Base-by-base conservation (phyloP, 495 filamentous ascomycete genomes). In the Aspergillus avenaceus region DNA sequence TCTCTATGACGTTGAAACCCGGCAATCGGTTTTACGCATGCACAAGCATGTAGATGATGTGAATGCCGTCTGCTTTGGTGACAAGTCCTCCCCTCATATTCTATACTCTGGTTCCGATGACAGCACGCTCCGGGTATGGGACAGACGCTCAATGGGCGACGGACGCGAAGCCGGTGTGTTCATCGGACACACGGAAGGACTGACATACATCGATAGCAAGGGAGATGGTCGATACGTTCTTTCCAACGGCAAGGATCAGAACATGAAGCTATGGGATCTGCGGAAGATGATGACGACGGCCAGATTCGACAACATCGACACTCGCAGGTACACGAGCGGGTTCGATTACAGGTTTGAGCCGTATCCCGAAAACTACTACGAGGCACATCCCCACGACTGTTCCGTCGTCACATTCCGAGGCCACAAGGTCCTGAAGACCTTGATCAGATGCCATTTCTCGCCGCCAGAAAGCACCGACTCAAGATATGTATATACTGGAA, bases 191-290 rank as follows among this genome's bases (percentile, higher is more conserved):
- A 91, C 88, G 9, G 90, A 98, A 64, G 93, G 93, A 12, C 61
- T 98, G 2, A 98, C 93, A 0, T 97, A 96, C 59, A 85, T 98
- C 47, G 92, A 97, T 67, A 91, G 85, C 69, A 98, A 97, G 69
- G 91, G 91, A 42, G 93, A 98, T 62, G 93, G 93, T 8, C 80
- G 93, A 60, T 98, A 96, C 60, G 84, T 97, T 8, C 77, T 98
- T 6, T 92, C 87, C 52, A 98, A 98, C 53, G 87, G 80, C 49
- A 98, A 98, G 60, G 93, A 98, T 58, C 93, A 98, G 65, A 88
- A 83, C 26, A 96, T 96, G 85, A 98, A 97, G 70, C 78, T 98
- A 4, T 98, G 93, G 93, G 93, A 98, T 70, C 70, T 98, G 40
- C 77, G 95, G 47, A 85, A 81, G 52, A 89, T 88, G 78, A 87